Conservation (phyloP, 495 filamentous ascomycete species). For the Penicillium paxilli region DNA sequence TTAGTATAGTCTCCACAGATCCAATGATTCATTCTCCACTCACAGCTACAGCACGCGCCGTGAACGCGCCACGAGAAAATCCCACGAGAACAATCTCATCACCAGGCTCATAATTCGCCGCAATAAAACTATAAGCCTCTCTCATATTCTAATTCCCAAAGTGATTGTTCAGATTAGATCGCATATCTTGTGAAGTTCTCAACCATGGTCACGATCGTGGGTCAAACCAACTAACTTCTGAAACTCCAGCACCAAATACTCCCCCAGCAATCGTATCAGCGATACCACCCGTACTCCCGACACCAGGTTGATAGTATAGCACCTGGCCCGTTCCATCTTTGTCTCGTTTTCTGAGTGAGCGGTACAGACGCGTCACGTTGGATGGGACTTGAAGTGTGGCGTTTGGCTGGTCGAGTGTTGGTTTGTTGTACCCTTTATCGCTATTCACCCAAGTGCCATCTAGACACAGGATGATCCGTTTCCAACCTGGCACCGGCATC, state of each 20-base stretch:
- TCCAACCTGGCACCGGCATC: constrained; percentile 16
- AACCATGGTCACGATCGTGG: constrained; percentile 6
- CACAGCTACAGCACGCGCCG: constrained; percentile 57
- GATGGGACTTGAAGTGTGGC: constrained; percentile 33
- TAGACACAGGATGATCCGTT: constrained; percentile 40
- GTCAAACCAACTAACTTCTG: constrained; percentile 32
- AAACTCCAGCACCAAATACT: constrained; percentile 48
- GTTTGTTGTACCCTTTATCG: constrained; percentile 19
- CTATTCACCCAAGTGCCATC: constrained; percentile 48
- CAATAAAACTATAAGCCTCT: constrained; percentile 66
- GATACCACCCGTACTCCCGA: constrained; percentile 47
- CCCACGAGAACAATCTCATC: constrained; percentile 72
- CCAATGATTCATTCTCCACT: neutral
- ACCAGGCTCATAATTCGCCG: constrained; percentile 63
- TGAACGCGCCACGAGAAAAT: constrained; percentile 75
- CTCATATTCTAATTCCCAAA: constrained; percentile 66
- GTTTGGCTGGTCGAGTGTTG: constrained; percentile 18
- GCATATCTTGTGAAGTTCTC: no score
- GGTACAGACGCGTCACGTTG: constrained; percentile 46
- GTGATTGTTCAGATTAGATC: no score
- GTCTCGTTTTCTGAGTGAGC: constrained; percentile 32
- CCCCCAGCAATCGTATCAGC: constrained; percentile 49
- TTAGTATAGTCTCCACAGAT: neutral
- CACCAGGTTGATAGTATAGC: constrained; percentile 55
- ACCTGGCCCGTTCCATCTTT: constrained; percentile 39